These are phyloP conservation scores for Aspergillus melleus DNA, from an alignment of 2,329 filamentous ascomycete genomes.

Conservation along the genomic window DNA sequence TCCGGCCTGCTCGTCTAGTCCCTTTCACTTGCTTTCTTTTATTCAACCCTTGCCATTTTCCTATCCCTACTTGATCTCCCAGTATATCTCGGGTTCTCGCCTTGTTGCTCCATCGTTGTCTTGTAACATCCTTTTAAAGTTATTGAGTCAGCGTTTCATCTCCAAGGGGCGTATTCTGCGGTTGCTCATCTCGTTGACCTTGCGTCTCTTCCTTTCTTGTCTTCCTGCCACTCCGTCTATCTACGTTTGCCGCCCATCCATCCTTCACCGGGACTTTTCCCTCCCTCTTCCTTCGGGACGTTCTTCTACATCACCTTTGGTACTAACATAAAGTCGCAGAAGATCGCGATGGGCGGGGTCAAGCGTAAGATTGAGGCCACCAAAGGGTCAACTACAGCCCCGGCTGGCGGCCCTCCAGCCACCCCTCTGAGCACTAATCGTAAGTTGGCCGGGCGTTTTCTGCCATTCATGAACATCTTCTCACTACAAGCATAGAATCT, in stretches of 20 bases:
- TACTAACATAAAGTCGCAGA: conserved; percentile 14
- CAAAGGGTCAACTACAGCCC: conserved; percentile 19
- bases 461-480: background rate
- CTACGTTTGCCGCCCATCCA: background rate
- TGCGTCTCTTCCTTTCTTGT: background rate
- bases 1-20: background rate
- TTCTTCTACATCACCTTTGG: background rate
- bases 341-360: conserved; percentile 37
- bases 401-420: conserved; percentile 19
- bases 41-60: background rate
- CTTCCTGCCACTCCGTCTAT: background rate
- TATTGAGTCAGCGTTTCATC: background rate
- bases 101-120: background rate
- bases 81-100: background rate
- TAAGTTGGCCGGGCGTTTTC: conserved; percentile 16
- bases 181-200: background rate
- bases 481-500: conserved; percentile 19
- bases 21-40: background rate
- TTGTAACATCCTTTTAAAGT: too few relatives aligned
- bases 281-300: background rate
- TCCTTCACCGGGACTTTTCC: background rate
- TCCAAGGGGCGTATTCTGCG: too few relatives aligned
- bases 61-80: background rate
- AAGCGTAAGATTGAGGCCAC: conserved; percentile 34
- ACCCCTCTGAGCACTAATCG: conserved; percentile 23